Evolutionary conservation across 495 filamentous ascomycete species (phyloP).

Genomic region (Astrocystis sublimbata): DNA sequence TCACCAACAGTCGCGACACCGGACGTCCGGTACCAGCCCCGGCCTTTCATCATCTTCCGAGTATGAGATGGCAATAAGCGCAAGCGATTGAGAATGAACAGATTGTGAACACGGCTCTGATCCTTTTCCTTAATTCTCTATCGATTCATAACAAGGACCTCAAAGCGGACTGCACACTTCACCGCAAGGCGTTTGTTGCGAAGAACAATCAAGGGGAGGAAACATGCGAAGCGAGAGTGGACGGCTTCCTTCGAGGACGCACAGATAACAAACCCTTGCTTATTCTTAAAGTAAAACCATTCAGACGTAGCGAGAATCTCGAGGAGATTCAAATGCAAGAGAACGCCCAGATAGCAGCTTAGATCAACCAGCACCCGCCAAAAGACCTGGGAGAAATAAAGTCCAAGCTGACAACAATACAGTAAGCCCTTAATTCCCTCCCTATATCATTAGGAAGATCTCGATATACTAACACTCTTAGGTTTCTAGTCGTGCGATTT

Average conservation of each 20-base stretch:
- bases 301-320: not conserved
- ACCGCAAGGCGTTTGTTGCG: not conserved
- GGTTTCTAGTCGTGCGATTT: too few relatives aligned
- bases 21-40: too few relatives aligned
- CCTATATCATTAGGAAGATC: too few relatives aligned
- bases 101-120: constrained; percentile 6
- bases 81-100: constrained; percentile 2
- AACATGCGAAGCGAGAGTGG: constrained; percentile 5
- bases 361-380: not conserved
- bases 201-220: not conserved
- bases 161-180: not conserved
- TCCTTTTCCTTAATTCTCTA: constrained; percentile 5
- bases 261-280: not conserved
- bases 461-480: too few relatives aligned
- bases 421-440: too few relatives aligned
- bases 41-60: too few relatives aligned
- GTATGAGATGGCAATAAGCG: too few relatives aligned
- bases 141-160: not conserved
- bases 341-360: constrained; percentile 1
- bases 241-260: not conserved
- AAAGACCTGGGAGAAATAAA: not conserved
- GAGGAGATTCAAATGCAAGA: not conserved
- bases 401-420: too few relatives aligned
- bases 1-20: too few relatives aligned
- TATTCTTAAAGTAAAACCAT: not conserved